A percentile compares a stretch with the other conserved stretches of the same genome.
These are phyloP conservation scores for Dendrobium catenatum DNA, from an alignment of 106 monocot genomes.

Conservation along the genomic window DNA sequence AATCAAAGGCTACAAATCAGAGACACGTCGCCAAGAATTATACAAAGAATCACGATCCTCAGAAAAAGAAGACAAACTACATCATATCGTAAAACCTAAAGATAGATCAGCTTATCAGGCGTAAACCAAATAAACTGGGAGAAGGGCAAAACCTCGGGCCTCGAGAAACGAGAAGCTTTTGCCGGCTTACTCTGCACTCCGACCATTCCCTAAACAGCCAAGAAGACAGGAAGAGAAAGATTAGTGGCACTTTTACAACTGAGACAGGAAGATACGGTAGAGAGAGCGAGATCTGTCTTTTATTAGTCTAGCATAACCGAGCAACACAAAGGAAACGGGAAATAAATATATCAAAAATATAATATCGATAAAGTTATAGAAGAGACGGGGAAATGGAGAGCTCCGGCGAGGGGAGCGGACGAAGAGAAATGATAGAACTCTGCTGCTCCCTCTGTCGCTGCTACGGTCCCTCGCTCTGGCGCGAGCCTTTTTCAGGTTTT, in stretches of 20 bases:
- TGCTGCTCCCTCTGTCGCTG: not conserved
- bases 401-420: not conserved
- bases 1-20: not conserved
- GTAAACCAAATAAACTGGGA: not conserved
- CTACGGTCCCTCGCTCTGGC: not conserved
- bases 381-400: not conserved
- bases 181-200: slow-evolving; percentile 3
- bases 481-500: no score
- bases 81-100: not conserved
- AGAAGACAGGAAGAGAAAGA: not conserved
- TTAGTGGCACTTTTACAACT: not conserved
- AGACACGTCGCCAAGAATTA: not conserved
- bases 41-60: not conserved
- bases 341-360: not conserved
- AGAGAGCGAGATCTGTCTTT: not conserved
- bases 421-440: not conserved
- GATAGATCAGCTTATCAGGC: not conserved
- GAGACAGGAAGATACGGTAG: not conserved
- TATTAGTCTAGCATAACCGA: not conserved
- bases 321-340: not conserved
- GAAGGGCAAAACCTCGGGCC: not conserved
- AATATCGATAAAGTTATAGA: not conserved
- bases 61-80: not conserved
- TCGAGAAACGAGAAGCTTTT: slow-evolving; percentile 1
- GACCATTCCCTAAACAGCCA: not conserved